Base-by-base conservation (phyloP, 352 stramenopile genomes). In the Elongisporangium anandrum region DNA sequence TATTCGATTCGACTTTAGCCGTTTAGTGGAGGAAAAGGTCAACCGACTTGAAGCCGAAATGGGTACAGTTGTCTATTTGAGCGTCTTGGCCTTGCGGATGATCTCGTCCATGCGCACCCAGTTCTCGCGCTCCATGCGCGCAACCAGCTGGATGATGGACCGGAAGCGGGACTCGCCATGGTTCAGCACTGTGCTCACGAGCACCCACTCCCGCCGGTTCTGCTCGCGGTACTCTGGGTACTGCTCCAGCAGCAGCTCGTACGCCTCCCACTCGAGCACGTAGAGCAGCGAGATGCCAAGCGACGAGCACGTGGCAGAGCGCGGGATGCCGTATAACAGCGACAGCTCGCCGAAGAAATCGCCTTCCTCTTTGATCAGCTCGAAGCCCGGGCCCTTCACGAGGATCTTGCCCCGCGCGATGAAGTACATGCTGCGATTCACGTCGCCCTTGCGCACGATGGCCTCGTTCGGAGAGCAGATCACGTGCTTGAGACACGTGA, bases 281-380 rank as follows among this genome's bases (percentile, higher is more conserved):
- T 90, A 91, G n/a, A 92, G 72, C 60, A 89, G 59, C 49, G 73
- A 86, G n/a, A 77, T 74, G 23, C 76, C 81, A 0, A 91, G 65
- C 2, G 84, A 87, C 16, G 70, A 77, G 63, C 84, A 91, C 41
- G 79, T 90, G 5, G 79, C 84, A 0, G 81, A 91, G 0, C 84
- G 81, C 48, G 84, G 84, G 38, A 90, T 91, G n/a, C 81, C 81
- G 62, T 78, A 88, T 16, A 93, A 59, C 9, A 92, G 60, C 17
- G 78, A 81, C 15, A 89, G 60, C 50, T 92, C 81, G 4, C 84
- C 84, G 54, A 93, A 92, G 56, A 89, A 93, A 26, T 93, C 84
- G 19, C 78, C 81, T 22, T 88, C 70, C 54, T 88, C 75, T 50
- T 93, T 91, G 0, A 91, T 71, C 9, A 93, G 66, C 60, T 89